Evolutionary conservation across 371 early-diverging fungal species (phyloP), one percentile per base, ranked within the genome.

Genomic region (Mucor racemosus): DNA sequence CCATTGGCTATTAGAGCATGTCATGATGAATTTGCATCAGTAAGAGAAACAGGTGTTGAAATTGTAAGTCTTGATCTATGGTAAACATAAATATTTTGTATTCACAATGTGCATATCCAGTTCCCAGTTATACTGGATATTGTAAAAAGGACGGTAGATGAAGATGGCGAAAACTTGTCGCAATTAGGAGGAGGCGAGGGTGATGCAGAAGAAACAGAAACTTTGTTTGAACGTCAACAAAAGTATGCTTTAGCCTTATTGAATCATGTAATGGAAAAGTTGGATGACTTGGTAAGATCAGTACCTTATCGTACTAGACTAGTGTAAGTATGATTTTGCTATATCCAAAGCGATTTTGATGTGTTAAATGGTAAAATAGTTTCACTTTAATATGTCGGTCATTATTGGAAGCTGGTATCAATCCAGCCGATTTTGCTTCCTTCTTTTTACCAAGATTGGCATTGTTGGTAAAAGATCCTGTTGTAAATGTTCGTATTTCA

Each of bases 1-100:
- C 85, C 85, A 0, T 42, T 85, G 26, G 73, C 76, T 4, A 67
- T 81, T 15, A 70, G 74, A 19, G 82, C 84, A 0, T 81, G 82
- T 39, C 75, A 77, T 14, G 85, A 85, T 63, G 67, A 71, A n/a
- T 77, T 80, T 17, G 81, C 85, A 5, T 75, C 74, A 5, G 77
- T 85, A 11, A 75, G 85, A 31, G 82, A 85, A 42, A 80, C 77
- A 0, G 84, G 78, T 34, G 80, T 81, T 9, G 68, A 73, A 64
- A 64, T 76, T 9, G 82, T 84, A 71, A 76, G 81, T 44, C 66
- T 10, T 31, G 8, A 19, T 35, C 17, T 36, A 14, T n/a, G 17
- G 13, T 1, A 17, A 21, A 31, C 11, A 48, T 9, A 41, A 38
- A 19, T 5, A 10, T 41, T 48, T 39, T 11, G n/a, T 5, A 38